Evolutionary conservation across 371 early-diverging fungal genomes (phyloP).

Genomic region (Syncephalastrum monosporum): DNA sequence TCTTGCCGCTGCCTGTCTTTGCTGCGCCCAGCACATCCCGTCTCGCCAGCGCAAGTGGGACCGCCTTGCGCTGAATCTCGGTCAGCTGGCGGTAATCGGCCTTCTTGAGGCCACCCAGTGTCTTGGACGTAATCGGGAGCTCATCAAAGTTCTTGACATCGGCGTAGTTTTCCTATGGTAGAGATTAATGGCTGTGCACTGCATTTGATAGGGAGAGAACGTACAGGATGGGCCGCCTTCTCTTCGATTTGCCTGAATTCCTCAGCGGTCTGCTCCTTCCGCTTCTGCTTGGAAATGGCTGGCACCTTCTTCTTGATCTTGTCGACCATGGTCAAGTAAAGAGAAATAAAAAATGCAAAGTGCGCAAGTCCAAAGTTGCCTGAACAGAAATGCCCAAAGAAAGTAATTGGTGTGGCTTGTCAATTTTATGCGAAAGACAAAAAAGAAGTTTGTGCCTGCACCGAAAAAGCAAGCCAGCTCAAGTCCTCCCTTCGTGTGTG

Average conservation of each 20-base stretch:
- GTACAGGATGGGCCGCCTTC: constrained; percentile 39
- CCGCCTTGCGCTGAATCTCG: constrained; percentile 92
- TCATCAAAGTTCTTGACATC: constrained; percentile 52
- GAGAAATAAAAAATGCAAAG: too few species aligned
- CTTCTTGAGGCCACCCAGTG: constrained; percentile 64
- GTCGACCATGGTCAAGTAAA: too few species aligned
- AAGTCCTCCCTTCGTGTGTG: too few species aligned
- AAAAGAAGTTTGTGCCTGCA: too few species aligned
- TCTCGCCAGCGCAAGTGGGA: constrained; percentile 86
- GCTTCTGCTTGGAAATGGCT: neutral
- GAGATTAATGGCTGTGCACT: neutral
- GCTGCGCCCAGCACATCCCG: constrained; percentile 97
- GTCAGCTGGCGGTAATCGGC: constrained; percentile 92
- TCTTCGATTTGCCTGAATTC: constrained; percentile 31
- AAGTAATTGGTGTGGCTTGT: too few species aligned
- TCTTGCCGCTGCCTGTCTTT: constrained; percentile 99
- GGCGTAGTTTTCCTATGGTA: constrained; percentile 32
- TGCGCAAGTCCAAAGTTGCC: too few species aligned
- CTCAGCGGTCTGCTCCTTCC: constrained; percentile 17
- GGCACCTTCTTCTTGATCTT: too few species aligned
- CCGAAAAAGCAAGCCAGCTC: too few species aligned
- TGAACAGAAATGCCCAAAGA: too few species aligned
- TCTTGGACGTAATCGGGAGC: constrained; percentile 69
- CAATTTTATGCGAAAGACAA: too few species aligned
- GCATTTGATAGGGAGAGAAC: neutral